Conservation (phyloP, 108 stramenopile genomes). For the Cyclotella sp. region DNA sequence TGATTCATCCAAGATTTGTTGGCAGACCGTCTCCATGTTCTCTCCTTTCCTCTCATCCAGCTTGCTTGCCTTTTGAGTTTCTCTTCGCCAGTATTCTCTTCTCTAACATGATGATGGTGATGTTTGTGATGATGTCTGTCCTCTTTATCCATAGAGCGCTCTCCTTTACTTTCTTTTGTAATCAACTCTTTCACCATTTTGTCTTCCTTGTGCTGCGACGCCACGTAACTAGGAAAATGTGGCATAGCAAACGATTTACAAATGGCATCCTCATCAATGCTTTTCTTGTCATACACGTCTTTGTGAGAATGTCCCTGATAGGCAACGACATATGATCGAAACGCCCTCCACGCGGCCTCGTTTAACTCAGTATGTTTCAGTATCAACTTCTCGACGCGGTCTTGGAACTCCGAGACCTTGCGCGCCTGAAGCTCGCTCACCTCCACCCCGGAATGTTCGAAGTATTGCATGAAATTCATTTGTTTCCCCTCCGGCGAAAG, state of each 20-base stretch:
- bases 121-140: not conserved
- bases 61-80: not conserved
- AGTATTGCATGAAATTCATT: conserved; percentile 25
- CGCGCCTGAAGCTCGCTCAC: conserved; percentile 24
- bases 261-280: conserved; percentile 9
- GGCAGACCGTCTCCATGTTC: not conserved
- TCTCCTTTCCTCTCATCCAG: conserved; percentile 8
- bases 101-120: not conserved
- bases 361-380: conserved; percentile 27
- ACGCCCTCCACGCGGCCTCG: conserved; percentile 24
- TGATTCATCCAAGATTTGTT: conserved; percentile 32
- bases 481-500: conserved; percentile 11
- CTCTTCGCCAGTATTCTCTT: not conserved
- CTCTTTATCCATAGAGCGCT: not conserved
- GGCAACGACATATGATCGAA: conserved; percentile 1
- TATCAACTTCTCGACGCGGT: conserved; percentile 15
- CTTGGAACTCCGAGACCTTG: conserved; percentile 19
- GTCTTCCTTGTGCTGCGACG: not conserved
- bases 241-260: conserved; percentile 22
- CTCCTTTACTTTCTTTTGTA: not conserved
- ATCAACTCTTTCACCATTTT: conserved; percentile 7
- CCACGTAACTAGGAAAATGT: conserved; percentile 12
- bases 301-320: conserved; percentile 8
- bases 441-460: not conserved
- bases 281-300: conserved; percentile 10